Evolutionary conservation across 2,329 filamentous ascomycete species (phyloP).

Genomic region (Colletotrichum lupini): DNA sequence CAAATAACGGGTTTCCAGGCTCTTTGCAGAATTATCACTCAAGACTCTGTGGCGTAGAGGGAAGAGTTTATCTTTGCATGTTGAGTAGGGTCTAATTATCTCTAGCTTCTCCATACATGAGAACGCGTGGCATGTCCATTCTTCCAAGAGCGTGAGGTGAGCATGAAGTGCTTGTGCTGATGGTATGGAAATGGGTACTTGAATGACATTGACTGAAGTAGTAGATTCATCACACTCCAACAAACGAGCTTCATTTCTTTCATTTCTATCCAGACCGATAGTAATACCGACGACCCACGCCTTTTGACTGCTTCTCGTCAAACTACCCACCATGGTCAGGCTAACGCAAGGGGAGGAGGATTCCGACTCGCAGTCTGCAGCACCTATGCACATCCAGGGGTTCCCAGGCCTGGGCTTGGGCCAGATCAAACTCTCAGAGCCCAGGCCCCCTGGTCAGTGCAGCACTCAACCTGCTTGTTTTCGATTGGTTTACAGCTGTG

Average conservation of each 20-base stretch:
- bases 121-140: not conserved
- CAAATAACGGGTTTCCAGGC: not conserved
- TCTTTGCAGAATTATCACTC: not conserved
- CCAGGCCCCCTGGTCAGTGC: not conserved
- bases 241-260: not conserved
- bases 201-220: not conserved
- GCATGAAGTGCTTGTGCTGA: not conserved
- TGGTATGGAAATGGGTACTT: not conserved
- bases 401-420: not conserved
- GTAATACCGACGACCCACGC: not conserved
- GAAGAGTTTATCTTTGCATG: not conserved
- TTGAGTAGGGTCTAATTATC: not conserved
- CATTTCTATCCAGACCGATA: not conserved
- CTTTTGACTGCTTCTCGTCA: not conserved
- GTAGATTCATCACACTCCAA: not conserved
- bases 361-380: not conserved
- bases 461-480: not conserved
- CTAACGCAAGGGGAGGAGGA: not conserved
- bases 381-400: not conserved
- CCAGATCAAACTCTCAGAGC: not conserved
- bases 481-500: not conserved
- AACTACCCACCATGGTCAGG: not conserved
- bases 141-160: not conserved
- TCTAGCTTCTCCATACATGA: not conserved
- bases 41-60: not conserved